phyloP scores from a whole-genome alignment of 1,139 yeast genomes.

The Geotrichum klebahnii region DNA sequence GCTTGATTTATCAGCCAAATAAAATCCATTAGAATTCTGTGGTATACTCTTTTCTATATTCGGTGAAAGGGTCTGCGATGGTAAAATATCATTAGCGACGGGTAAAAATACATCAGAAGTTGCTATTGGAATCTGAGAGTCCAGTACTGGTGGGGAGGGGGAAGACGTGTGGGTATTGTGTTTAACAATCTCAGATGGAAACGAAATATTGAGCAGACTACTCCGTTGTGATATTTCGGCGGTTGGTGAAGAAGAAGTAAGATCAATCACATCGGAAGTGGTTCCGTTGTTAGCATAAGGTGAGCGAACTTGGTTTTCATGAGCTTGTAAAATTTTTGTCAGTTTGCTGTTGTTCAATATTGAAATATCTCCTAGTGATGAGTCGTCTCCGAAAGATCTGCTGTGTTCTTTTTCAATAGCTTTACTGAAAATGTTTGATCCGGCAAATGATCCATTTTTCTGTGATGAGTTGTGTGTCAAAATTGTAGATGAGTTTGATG shows the following conservation, averaged over 20 bases:
- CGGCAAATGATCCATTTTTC: not conserved
- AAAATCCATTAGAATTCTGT: too few species aligned
- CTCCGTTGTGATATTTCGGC: not conserved
- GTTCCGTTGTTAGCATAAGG: not conserved
- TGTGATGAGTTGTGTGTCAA: not conserved
- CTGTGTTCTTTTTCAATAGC: slow-evolving; percentile 3
- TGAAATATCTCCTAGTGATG: not conserved
- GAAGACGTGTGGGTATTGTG: not conserved
- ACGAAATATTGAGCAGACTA: not conserved
- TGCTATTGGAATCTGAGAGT: too few species aligned
- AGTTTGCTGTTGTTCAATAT: not conserved
- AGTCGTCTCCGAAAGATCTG: not conserved
- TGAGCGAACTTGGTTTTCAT: not conserved
- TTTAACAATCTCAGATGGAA: too few species aligned
- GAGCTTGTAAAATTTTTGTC: not conserved
- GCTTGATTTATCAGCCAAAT: too few species aligned
- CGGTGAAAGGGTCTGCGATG: too few species aligned
- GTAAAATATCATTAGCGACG: too few species aligned
- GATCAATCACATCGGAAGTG: not conserved
- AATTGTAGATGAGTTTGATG: not conserved
- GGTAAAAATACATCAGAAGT: too few species aligned
- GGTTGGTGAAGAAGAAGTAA: not conserved
- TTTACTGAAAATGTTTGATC: slow-evolving; percentile 3
- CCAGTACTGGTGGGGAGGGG: too few species aligned
- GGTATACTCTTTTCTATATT: too few species aligned